phyloP scores from a whole-genome alignment of 306 rosid species.

The Quillaja saponaria region DNA sequence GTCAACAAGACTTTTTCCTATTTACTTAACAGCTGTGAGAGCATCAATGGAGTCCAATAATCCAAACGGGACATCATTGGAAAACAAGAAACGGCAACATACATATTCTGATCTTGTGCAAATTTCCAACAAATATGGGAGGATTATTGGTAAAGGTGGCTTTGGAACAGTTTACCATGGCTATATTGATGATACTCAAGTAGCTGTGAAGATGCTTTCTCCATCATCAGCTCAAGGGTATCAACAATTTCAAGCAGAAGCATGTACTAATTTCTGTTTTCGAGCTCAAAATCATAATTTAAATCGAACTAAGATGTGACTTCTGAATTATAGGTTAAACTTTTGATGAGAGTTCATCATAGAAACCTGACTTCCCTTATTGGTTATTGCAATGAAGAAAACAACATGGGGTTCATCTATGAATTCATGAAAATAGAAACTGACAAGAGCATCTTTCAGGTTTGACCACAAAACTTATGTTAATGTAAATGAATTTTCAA shows the following conservation, averaged over 20 bases:
- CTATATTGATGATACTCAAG: constrained; percentile 39
- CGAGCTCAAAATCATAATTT: background rate
- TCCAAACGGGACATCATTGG: constrained; percentile 26
- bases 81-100: constrained; percentile 32
- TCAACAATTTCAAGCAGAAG: constrained; percentile 61
- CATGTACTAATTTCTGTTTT: constrained; percentile 19
- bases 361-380: constrained; percentile 38
- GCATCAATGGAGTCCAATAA: background rate
- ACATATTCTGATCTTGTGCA: constrained; percentile 34
- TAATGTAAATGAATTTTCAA: too few relatives aligned
- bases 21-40: constrained; percentile 14
- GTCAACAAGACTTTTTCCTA: too few relatives aligned
- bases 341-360: constrained; percentile 41
- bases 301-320: background rate
- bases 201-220: constrained; percentile 64
- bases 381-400: constrained; percentile 41
- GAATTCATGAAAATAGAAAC: constrained; percentile 44
- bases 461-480: too few relatives aligned
- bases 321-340: constrained; percentile 23
- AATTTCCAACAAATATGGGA: constrained; percentile 48
- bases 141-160: constrained; percentile 50
- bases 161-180: constrained; percentile 55
- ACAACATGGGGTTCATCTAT: constrained; percentile 34
- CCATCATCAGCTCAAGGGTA: constrained; percentile 42
- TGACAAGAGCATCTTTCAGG: constrained; percentile 40